Evolutionary conservation across 192 early-diverging fungal genomes (phyloP).

Genomic region (Coemansia sp.): DNA sequence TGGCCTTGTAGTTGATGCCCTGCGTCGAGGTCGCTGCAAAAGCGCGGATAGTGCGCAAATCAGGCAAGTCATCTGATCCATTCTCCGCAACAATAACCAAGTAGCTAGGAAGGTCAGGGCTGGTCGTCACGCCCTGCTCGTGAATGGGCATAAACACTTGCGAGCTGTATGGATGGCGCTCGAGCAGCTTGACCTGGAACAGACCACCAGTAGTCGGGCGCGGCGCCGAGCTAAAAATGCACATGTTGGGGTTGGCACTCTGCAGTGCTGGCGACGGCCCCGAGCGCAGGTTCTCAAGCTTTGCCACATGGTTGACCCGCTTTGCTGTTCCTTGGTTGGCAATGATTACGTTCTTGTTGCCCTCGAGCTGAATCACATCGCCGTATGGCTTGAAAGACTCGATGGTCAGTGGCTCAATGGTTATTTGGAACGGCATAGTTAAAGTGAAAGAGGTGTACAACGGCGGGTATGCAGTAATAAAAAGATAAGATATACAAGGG

Average conservation of each 20-base stretch:
- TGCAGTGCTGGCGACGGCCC: slow-evolving; percentile 20
- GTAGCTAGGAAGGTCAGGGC: slow-evolving; percentile 55
- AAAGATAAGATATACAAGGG: background rate
- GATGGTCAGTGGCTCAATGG: slow-evolving; percentile 64
- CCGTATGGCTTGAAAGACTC: slow-evolving; percentile 73
- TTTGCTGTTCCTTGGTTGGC: slow-evolving; percentile 78
- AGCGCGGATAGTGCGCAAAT: slow-evolving; percentile 69
- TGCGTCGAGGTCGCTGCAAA: slow-evolving; percentile 71
- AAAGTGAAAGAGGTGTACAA: background rate
- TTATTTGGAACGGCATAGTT: slow-evolving; percentile 31
- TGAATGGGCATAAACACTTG: slow-evolving; percentile 85
- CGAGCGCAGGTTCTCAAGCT: slow-evolving; percentile 57
- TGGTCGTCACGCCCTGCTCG: slow-evolving; percentile 18
- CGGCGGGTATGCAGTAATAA: background rate
- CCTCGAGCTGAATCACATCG: slow-evolving; percentile 64
- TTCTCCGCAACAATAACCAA: slow-evolving; percentile 82
- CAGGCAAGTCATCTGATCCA: slow-evolving; percentile 67
- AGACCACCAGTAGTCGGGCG: slow-evolving; percentile 38
- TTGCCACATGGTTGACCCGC: slow-evolving; percentile 67
- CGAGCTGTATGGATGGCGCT: slow-evolving; percentile 80
- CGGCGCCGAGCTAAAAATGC: slow-evolving; percentile 61
- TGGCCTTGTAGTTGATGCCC: slow-evolving; percentile 79
- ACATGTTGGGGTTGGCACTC: slow-evolving; percentile 64
- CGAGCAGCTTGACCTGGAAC: slow-evolving; percentile 71
- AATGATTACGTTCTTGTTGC: slow-evolving; percentile 44